Evolutionary conservation across 352 stramenopile genomes (phyloP), one percentile per base, ranked within the genome.

Genomic region (Phytophthora meadii): DNA sequence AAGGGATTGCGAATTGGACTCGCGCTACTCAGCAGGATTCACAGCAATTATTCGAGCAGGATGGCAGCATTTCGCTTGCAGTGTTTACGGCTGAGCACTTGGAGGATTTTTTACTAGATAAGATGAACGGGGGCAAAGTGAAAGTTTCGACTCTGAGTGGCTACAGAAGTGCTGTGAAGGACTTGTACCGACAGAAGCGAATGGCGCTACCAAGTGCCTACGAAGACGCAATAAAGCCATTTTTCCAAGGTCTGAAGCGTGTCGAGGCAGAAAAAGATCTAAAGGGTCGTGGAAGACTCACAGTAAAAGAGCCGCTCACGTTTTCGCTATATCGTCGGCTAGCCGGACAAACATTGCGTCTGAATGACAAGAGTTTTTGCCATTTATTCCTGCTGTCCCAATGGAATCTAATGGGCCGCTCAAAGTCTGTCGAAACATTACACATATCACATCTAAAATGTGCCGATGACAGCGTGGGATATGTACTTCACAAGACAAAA

Each of bases 331-430:
- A 60, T 8, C 9, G 28, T 3, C 30, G 39, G 11, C 10, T 62
- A 5, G 54, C 54, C 7, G 19, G 49, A 22, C 42, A 24, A 8
- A 62, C 32, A 5, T 15, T 62, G 0, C 17, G 3, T 4, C 7
- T 62, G 5, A 24, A 27, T 19, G 54, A 62, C 14, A 54, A 54
- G 17, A 44, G 54, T 0, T 54, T 62, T n/a, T 11, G 17, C 5
- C 30, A 49, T 48, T 34, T 62, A 7, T 54, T 62, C 19, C 11
- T 62, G n/a, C 2, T 62, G 19, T 40, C 54, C 5, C 54, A 62
- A 32, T 62, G 44, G 42, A 62, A 62, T 19, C 30, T 62, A 1
- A 62, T 62, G 54, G 54, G 54, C 19, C 54, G 44, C 12, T 62
- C 44, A 3, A 48, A 48, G 5, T 48, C 54, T n/a, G 53, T 52